Percentiles rank a stretch among this genome's conserved stretches.
Conservation (phyloP, 2,329 filamentous ascomycete genomes). For the Penicillium sp. region DNA sequence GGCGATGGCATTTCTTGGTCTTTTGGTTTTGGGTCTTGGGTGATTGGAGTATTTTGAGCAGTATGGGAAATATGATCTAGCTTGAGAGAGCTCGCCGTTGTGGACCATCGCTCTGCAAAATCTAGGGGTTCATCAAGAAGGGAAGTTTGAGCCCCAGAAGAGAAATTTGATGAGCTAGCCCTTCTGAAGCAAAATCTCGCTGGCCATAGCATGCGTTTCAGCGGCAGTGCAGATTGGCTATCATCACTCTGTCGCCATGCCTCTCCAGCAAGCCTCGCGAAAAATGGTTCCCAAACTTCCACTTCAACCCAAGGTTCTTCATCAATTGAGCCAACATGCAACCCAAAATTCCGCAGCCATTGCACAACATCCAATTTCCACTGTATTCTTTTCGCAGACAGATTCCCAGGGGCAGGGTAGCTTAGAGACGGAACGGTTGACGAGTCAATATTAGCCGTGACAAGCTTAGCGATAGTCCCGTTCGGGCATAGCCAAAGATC, state of each 20-base stretch:
- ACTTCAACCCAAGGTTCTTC: constrained; percentile 44
- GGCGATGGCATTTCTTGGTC: constrained; percentile 26
- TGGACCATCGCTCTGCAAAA: constrained; percentile 45
- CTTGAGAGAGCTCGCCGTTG: constrained; percentile 24
- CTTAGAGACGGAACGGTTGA: constrained; percentile 24
- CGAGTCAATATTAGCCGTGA: constrained; percentile 27
- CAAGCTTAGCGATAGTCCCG: constrained; percentile 39
- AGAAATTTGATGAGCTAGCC: constrained; percentile 20
- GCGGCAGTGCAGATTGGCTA: constrained; percentile 30
- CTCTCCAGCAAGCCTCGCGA: constrained; percentile 38
- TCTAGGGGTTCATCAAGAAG: constrained; percentile 41
- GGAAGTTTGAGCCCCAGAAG: constrained; percentile 20
- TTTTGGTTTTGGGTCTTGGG: constrained; percentile 28
- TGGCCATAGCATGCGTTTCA: constrained; percentile 48
- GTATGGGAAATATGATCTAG: constrained; percentile 23
- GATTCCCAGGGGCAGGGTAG: constrained; percentile 15
- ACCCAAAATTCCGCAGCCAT: constrained; percentile 41
- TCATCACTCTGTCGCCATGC: constrained; percentile 30
- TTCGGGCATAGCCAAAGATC: constrained; percentile 46
- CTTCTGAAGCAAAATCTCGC: constrained; percentile 45
- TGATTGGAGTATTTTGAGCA: constrained; percentile 14
- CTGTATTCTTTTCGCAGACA: constrained; percentile 24
- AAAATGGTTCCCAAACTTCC: constrained; percentile 44
- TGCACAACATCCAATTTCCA: constrained; percentile 41
- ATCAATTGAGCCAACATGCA: constrained; percentile 31